phyloP scores from a whole-genome alignment of 331 rosid genomes.

The Quercus tomentella region DNA sequence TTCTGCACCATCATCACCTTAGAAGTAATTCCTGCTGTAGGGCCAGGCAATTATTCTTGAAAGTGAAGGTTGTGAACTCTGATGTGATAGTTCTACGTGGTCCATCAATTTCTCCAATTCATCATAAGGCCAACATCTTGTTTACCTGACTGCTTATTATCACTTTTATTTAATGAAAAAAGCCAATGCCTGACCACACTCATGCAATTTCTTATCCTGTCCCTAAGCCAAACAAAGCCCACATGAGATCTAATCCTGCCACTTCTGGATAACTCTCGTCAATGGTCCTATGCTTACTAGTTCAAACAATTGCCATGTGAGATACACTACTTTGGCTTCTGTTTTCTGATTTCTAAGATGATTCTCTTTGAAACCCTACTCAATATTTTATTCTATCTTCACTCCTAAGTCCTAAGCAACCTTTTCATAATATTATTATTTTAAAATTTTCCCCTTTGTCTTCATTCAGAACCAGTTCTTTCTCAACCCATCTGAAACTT shows the following conservation, averaged over 20 bases:
- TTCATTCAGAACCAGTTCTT: neutral
- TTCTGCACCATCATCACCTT: neutral
- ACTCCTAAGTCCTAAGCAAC: neutral
- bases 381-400: conserved; percentile 9
- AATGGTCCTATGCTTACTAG: conserved; percentile 24
- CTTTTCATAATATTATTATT: neutral
- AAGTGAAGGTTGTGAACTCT: conserved; percentile 16
- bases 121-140: conserved; percentile 13
- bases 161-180: conserved; percentile 24
- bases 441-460: neutral
- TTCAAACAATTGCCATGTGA: conserved; percentile 20
- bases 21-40: conserved; percentile 13
- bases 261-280: conserved; percentile 27
- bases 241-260: conserved; percentile 31
- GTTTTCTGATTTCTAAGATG: conserved; percentile 3
- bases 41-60: conserved; percentile 26
- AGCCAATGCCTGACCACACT: conserved; percentile 23
- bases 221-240: conserved; percentile 17
- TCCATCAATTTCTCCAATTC: conserved; percentile 12
- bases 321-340: neutral
- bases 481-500: conserved; percentile 1
- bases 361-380: neutral
- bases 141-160: conserved; percentile 16
- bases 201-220: conserved; percentile 33
- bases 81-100: conserved; percentile 19